Conservation (phyloP, 768 basidiomycete genomes). For the Tephrocybe sp. region DNA sequence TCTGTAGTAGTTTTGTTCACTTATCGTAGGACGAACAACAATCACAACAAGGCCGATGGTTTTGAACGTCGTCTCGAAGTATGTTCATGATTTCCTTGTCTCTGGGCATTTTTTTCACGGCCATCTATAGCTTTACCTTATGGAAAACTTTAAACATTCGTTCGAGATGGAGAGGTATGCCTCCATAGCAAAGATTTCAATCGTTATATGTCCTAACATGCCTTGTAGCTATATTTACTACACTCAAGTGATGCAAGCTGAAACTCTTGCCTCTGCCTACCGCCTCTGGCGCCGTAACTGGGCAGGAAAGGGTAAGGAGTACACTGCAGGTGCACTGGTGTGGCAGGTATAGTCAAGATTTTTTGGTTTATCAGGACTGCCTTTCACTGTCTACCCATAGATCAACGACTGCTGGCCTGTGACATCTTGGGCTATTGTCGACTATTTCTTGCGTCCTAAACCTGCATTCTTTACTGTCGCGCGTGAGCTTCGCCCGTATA, state of each 20-base stretch:
- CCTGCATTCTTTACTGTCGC: conserved; percentile 86
- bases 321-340: conserved; percentile 88
- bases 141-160: conserved; percentile 91
- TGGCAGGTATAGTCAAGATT: conserved; percentile 71
- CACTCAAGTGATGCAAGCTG: conserved; percentile 96
- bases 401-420: conserved; percentile 93
- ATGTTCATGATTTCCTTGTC: conserved; percentile 9
- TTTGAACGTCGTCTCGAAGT: conserved; percentile 83
- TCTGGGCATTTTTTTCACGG: neutral
- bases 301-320: conserved; percentile 81
- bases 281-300: conserved; percentile 91
- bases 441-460: conserved; percentile 93
- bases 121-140: conserved; percentile 67
- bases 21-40: conserved; percentile 52
- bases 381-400: conserved; percentile 29
- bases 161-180: conserved; percentile 81
- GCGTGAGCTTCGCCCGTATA: conserved; percentile 77
- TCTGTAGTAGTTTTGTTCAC: neutral
- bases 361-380: neutral
- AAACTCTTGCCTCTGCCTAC: conserved; percentile 84
- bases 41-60: conserved; percentile 92
- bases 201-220: conserved; percentile 11
- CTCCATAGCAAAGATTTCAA: neutral
- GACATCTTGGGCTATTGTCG: conserved; percentile 91
- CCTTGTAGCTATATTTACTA: conserved; percentile 79